phyloP scores from a whole-genome alignment of 768 basidiomycete species.

The Tubosaeta sp. region DNA sequence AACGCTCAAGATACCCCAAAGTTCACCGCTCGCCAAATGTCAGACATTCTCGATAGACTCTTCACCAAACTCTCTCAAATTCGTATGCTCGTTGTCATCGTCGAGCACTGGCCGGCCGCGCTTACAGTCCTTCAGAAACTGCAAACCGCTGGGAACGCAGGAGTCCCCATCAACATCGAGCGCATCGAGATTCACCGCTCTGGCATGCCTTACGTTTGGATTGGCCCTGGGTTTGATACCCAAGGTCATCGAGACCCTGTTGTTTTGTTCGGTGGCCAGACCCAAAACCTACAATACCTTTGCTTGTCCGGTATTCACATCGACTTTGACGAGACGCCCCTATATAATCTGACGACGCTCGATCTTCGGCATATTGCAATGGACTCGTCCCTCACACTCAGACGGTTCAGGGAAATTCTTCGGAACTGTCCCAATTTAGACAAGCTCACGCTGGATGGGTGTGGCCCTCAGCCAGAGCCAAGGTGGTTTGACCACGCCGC shows the following conservation, averaged over 20 bases:
- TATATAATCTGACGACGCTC: conserved; percentile 56
- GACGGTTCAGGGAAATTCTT: conserved; percentile 52
- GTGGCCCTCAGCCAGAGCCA: conserved; percentile 43
- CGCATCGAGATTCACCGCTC: conserved; percentile 63
- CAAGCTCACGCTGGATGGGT: conserved; percentile 59
- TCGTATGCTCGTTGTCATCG: conserved; percentile 54
- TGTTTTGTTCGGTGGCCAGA: conserved; percentile 48
- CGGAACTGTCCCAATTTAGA: conserved; percentile 42
- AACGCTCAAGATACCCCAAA: conserved; percentile 26
- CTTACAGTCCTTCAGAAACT: conserved; percentile 50
- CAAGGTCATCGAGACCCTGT: conserved; percentile 30
- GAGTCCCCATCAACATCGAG: conserved; percentile 44
- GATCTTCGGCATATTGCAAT: conserved; percentile 62
- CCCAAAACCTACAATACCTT: conserved; percentile 46
- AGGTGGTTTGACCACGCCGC: conserved; percentile 33
- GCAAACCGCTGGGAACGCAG: conserved; percentile 30
- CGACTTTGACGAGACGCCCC: conserved; percentile 48
- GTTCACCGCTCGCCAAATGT: conserved; percentile 43
- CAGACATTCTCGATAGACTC: conserved; percentile 45
- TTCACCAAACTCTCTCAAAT: conserved; percentile 53
- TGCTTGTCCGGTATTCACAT: conserved; percentile 57
- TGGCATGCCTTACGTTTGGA: conserved; percentile 44
- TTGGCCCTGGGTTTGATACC: conserved; percentile 39
- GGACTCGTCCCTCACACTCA: conserved; percentile 45
- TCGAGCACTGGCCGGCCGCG: conserved; percentile 53